Base-by-base conservation (phyloP, 2,329 filamentous ascomycete genomes). In the Fonsecaea pugnacius region DNA sequence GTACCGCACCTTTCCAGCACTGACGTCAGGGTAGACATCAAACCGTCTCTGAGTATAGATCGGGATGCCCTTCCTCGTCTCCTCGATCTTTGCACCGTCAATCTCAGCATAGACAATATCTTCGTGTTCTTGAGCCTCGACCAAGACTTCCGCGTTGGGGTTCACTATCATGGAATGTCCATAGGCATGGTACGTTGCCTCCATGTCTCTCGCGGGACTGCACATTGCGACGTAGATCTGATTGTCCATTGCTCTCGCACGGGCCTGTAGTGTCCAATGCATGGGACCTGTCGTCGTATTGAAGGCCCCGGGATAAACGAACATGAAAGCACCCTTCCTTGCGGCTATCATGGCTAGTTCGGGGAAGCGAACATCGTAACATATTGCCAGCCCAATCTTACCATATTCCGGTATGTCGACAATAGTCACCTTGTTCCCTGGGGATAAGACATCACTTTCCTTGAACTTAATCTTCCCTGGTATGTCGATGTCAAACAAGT, bases 401-500 rank as follows among this genome's bases (percentile, higher is more conserved):
- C 95, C 95, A 77, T 96, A 96, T 69, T 90, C 92, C 2, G 93
- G 91, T 33, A 97, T 81, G 70, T 96, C 90, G 30, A 98, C 83
- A 3, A 98, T 78, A 0, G 94, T 96, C 65, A 97, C 79, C 74
- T 91, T 89, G 79, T 94, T 89, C 0, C 95, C 95, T 0, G 94
- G 88, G 24, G 86, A 89, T 36, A 99, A 84, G 43, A 97, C 92
- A 67, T 97, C 93, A 59, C 89, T 92, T 79, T 99, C 95, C 68
- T 86, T 86, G 80, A 99, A 99, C 12, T 81, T 89, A 76, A 99
- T 96, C 80, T 93, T 93, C 67, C 92, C 94, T 0, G 95, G 95
- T 69, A 99, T 98, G 76, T 96, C 89, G 72, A 99, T 99, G 78
- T 98, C 95, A 78, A 99, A 99, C 50, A 99, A 84, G 78, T 99